Conservation (phyloP, 495 filamentous ascomycete species). For the Penicillium longicatenatum region DNA sequence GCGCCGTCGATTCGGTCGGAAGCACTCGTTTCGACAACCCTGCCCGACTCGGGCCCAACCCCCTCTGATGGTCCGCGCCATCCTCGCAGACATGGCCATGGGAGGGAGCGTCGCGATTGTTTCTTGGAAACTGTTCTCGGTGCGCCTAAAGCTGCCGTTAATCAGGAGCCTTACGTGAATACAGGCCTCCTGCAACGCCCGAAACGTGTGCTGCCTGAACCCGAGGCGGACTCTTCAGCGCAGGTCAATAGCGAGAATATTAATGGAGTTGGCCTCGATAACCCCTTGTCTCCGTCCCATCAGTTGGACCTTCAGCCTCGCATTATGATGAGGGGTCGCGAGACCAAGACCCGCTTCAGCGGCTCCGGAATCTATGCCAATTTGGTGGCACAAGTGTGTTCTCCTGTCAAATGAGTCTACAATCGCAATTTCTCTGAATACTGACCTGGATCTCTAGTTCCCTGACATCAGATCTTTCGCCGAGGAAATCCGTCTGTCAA, state of each 20-base stretch:
- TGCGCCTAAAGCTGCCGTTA: constrained; percentile 43
- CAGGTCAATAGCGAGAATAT: constrained; percentile 13
- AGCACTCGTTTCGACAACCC: constrained; percentile 19
- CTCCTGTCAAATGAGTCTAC: background rate
- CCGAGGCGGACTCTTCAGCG: constrained; percentile 6
- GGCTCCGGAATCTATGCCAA: constrained; percentile 48
- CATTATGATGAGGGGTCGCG: constrained; percentile 47
- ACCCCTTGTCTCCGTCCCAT: constrained; percentile 35
- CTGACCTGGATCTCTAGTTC: constrained; percentile 29
- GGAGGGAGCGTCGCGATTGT: constrained; percentile 32
- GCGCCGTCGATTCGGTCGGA: constrained; percentile 34
- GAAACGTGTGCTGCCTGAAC: constrained; percentile 24
- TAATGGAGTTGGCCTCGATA: constrained; percentile 22
- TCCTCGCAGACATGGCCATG: constrained; percentile 2
- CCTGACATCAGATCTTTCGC: constrained; percentile 45
- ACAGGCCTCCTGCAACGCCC: constrained; percentile 36
- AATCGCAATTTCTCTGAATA: background rate
- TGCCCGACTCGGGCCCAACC: constrained; percentile 7
- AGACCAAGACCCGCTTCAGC: constrained; percentile 46
- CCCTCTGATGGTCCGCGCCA: constrained; percentile 8
- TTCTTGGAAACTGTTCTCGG: constrained; percentile 50
- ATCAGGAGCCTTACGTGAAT: constrained; percentile 41
- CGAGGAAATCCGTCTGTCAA: constrained; percentile 41
- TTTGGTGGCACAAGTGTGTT: constrained; percentile 42
- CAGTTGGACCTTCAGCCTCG: constrained; percentile 42